Evolutionary conservation across 371 early-diverging fungal species (phyloP).

Genomic region (Apophysomyces sp.): DNA sequence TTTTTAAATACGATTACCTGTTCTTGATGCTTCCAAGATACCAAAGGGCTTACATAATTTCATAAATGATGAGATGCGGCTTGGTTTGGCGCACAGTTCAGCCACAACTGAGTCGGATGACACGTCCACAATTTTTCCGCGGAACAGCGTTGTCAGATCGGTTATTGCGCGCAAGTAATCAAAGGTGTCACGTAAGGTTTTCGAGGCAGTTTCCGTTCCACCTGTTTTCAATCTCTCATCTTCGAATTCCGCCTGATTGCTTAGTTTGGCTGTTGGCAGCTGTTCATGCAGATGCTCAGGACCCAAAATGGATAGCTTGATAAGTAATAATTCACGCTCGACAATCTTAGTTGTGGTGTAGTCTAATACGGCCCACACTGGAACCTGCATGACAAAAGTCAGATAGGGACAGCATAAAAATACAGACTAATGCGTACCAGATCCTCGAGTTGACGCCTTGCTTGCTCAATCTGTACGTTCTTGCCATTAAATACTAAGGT

Average conservation of each 20-base stretch:
- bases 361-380: conserved; percentile 98
- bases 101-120: conserved; percentile 77
- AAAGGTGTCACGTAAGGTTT: conserved; percentile 54
- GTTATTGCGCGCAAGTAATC: conserved; percentile 79
- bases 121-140: conserved; percentile 90
- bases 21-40: conserved; percentile 90
- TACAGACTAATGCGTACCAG: too few species aligned
- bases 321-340: conserved; percentile 89
- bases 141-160: conserved; percentile 83
- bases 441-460: conserved; percentile 92
- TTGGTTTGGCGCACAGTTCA: conserved; percentile 86
- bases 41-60: conserved; percentile 93
- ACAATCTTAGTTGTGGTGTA: conserved; percentile 85
- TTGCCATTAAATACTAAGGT: conserved; percentile 92
- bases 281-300: conserved; percentile 65
- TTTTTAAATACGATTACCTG: conserved; percentile 56
- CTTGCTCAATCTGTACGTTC: conserved; percentile 86
- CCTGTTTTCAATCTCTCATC: conserved; percentile 40
- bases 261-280: conserved; percentile 32
- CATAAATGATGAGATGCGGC: conserved; percentile 88
- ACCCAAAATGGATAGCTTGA: conserved; percentile 91
- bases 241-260: conserved; percentile 39
- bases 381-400: conserved; percentile 54
- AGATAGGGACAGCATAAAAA: not conserved
- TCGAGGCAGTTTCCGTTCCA: conserved; percentile 24